Evolutionary conservation across 805 yeast genomes (phyloP).

Genomic region (Nakazawaea holstii): DNA sequence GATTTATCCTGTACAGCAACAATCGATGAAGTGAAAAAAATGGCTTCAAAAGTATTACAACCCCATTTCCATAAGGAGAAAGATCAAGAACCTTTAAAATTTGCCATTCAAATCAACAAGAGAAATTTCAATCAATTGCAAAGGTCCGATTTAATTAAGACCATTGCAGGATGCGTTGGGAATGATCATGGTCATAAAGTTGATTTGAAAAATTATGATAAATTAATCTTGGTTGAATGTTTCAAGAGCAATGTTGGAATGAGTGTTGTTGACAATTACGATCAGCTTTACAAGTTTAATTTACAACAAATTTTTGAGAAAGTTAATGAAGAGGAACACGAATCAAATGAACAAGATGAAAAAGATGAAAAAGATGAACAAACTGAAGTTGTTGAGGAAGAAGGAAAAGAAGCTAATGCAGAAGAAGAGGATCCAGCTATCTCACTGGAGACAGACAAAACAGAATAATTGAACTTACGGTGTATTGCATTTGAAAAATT

Average conservation of each 20-base stretch:
- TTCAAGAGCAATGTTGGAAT: constrained; percentile 86
- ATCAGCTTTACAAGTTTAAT: constrained; percentile 62
- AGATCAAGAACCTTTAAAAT: constrained; percentile 38
- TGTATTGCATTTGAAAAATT: no score
- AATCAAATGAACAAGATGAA: background rate
- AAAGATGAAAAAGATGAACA: background rate
- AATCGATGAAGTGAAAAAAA: constrained; percentile 56
- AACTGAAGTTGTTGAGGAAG: background rate
- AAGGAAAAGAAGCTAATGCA: background rate
- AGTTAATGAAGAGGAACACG: constrained; percentile 14
- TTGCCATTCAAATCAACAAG: constrained; percentile 76
- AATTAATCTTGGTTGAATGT: constrained; percentile 78
- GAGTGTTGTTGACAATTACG: constrained; percentile 70
- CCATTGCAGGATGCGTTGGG: constrained; percentile 70
- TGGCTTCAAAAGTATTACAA: constrained; percentile 54
- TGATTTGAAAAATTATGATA: constrained; percentile 74
- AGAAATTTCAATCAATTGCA: constrained; percentile 74
- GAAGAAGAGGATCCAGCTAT: background rate
- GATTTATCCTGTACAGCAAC: constrained; percentile 70
- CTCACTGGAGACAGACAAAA: no score
- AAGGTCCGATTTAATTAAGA: constrained; percentile 66
- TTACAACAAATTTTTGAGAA: constrained; percentile 73
- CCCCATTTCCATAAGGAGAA: constrained; percentile 58
- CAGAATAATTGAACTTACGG: no score
- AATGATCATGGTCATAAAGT: constrained; percentile 67